A percentile compares a stretch with the other conserved stretches of the same genome.
phyloP scores from a whole-genome alignment of 441 rosid species.

The Geranium incanum region DNA sequence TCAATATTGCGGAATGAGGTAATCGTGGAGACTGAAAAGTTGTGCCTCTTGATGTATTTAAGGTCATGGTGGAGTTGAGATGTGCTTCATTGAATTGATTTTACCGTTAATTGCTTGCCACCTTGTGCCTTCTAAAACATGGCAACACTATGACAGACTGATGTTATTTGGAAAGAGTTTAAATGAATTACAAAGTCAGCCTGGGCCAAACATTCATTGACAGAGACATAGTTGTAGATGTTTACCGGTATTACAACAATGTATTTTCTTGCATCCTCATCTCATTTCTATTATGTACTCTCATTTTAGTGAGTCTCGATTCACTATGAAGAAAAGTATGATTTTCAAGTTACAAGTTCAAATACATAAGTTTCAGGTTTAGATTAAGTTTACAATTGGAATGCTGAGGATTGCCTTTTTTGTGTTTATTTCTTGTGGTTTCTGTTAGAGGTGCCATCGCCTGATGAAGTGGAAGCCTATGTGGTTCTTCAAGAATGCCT shows the following conservation, averaged over 20 bases:
- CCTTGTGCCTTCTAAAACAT: too few species aligned
- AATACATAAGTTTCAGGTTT: not conserved
- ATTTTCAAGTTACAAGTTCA: not conserved
- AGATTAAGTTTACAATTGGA: not conserved
- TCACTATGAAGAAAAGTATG: not conserved
- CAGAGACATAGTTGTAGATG: not conserved
- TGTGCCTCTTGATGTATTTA: too few species aligned
- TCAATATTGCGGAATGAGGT: too few species aligned
- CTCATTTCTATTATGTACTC: not conserved
- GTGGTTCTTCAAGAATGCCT: conserved; percentile 84
- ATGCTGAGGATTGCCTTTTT: not conserved
- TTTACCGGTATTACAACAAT: not conserved
- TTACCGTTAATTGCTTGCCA: too few species aligned
- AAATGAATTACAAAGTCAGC: not conserved
- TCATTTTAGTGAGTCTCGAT: not conserved
- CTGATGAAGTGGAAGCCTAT: conserved; percentile 77
- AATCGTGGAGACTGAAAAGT: too few species aligned
- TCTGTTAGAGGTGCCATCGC: conserved; percentile 65
- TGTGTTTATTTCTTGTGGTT: conserved; percentile 3
- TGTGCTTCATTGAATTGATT: too few species aligned
- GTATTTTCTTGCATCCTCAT: not conserved
- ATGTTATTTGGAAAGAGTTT: not conserved
- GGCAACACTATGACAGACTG: too few species aligned
- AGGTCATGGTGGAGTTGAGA: too few species aligned
- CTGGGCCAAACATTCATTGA: too few species aligned